Evolutionary conservation across 495 filamentous ascomycete species (phyloP), one percentile per base, ranked within the genome.

Genomic region (Astrothelium subdiscretum): DNA sequence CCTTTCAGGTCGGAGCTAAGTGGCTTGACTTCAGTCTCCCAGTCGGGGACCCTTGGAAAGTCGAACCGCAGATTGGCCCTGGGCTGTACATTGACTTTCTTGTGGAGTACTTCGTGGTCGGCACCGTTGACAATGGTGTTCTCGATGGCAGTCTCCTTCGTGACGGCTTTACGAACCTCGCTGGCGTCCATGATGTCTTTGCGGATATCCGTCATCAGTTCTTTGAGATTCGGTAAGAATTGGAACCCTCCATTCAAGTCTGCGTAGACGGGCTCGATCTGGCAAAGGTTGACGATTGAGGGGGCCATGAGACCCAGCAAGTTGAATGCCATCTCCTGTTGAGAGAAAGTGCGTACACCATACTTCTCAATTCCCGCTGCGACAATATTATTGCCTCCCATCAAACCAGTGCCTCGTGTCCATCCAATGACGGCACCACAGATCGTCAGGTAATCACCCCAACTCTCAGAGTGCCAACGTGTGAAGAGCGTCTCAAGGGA

Each of bases 241-340:
- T 97, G 95, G 43, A 99, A 85, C 62, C 92, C 94, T 66, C 94
- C 94, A 75, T 97, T 99, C 32, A 99, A 81, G 76, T 99, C 94
- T 58, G 95, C 94, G 74, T 88, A 97, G 61, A 99, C 90, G 3
- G 94, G 94, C 71, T 99, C 92, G 31, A 83, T 79, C 75, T 99
- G 94, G 79, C 95, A 97, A 32, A 99, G 83, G 70, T 97, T 91
- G 67, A 95, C 92, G 64, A 99, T 89, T 27, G 86, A 83, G 10
- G 94, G 91, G 3, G 92, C 85, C 94, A 99, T 97, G 57, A 99
- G 84, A 61, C 94, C 92, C 40, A 99, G 85, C 60, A 99, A 77
- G 74, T 97, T 99, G 82, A 99, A 97, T 2, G 94, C 94, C 94
- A 99, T 99, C 75, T 99, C 94, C 68, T 95, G 90, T 77, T 97